These are phyloP conservation scores for Candida silvatica DNA, from an alignment of 805 yeast genomes.

Conservation along the genomic window DNA sequence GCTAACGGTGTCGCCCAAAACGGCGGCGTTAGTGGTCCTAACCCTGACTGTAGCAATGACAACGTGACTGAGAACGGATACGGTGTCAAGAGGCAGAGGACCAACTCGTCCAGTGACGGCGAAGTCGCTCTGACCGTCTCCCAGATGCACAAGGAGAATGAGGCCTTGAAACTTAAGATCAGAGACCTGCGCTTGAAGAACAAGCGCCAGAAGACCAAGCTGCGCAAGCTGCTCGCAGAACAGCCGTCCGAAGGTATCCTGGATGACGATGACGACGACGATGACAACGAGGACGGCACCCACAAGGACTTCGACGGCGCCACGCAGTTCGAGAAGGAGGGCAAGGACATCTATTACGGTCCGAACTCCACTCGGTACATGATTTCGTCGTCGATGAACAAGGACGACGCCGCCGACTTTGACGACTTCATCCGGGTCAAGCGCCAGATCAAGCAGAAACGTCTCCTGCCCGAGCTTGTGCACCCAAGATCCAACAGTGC, in stretches of 20 bases:
- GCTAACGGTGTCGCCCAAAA: too few species aligned
- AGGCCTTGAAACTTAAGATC: conserved; percentile 18
- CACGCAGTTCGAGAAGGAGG: neutral
- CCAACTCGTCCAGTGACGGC: too few species aligned
- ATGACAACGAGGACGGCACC: conserved; percentile 3
- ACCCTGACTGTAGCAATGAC: too few species aligned
- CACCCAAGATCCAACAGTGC: conserved; percentile 4
- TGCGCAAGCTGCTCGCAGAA: conserved; percentile 3
- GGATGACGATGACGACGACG: conserved; percentile 8
- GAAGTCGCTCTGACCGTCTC: too few species aligned
- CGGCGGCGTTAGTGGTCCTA: too few species aligned
- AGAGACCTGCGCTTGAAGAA: conserved; percentile 17
- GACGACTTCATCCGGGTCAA: conserved; percentile 21
- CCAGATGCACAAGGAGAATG: conserved; percentile 18
- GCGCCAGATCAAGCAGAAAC: conserved; percentile 21
- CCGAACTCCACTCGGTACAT: conserved; percentile 41
- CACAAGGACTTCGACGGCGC: neutral
- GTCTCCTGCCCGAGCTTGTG: conserved; percentile 19
- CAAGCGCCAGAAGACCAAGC: conserved; percentile 11
- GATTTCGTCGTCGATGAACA: conserved; percentile 27
- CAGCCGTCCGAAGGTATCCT: too few species aligned
- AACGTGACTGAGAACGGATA: too few species aligned
- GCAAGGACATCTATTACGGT: conserved; percentile 38
- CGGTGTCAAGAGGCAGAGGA: too few species aligned
- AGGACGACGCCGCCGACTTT: conserved; percentile 18